phyloP scores from a whole-genome alignment of 192 early-diverging fungal species.

The Podila horticola region DNA sequence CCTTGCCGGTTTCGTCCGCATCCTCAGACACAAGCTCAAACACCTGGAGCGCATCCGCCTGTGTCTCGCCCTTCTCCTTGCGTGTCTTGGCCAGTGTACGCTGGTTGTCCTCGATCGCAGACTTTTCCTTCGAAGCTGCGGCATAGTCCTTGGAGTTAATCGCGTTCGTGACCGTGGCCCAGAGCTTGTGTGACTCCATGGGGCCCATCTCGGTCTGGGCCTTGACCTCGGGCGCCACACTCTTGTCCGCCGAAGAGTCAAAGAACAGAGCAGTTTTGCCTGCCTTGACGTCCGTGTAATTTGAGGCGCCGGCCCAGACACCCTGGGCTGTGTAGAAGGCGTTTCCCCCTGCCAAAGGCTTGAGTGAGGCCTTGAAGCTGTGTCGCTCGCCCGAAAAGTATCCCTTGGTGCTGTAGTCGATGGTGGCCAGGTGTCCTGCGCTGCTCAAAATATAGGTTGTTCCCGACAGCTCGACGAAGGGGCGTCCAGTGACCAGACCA shows the following conservation, averaged over 20 bases:
- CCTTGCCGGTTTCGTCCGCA: constrained; percentile 42
- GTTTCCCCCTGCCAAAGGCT: constrained; percentile 40
- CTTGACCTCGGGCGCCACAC: constrained; percentile 65
- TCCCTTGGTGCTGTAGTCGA: constrained; percentile 79
- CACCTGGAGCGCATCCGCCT: constrained; percentile 37
- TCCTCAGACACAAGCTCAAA: constrained; percentile 46
- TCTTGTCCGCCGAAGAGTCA: constrained; percentile 63
- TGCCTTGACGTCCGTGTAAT: constrained; percentile 59
- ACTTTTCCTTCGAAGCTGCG: constrained; percentile 74
- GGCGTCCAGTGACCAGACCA: constrained; percentile 70
- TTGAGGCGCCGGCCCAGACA: constrained; percentile 76
- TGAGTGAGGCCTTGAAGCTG: constrained; percentile 72
- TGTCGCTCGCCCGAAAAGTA: constrained; percentile 86
- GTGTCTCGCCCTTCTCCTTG: constrained; percentile 57
- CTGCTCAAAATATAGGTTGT: constrained; percentile 37
- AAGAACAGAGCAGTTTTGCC: constrained; percentile 64
- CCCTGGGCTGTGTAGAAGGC: constrained; percentile 56
- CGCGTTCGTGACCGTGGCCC: constrained; percentile 75
- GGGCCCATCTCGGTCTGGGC: constrained; percentile 67
- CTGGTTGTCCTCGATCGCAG: constrained; percentile 76
- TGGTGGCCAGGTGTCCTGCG: constrained; percentile 54
- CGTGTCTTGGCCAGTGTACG: constrained; percentile 70
- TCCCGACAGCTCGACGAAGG: constrained; percentile 55
- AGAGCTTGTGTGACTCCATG: constrained; percentile 76
- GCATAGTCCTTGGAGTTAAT: constrained; percentile 73